Evolutionary conservation across 2,329 filamentous ascomycete genomes (phyloP).

Genomic region (Sphaceloma murrayae): DNA sequence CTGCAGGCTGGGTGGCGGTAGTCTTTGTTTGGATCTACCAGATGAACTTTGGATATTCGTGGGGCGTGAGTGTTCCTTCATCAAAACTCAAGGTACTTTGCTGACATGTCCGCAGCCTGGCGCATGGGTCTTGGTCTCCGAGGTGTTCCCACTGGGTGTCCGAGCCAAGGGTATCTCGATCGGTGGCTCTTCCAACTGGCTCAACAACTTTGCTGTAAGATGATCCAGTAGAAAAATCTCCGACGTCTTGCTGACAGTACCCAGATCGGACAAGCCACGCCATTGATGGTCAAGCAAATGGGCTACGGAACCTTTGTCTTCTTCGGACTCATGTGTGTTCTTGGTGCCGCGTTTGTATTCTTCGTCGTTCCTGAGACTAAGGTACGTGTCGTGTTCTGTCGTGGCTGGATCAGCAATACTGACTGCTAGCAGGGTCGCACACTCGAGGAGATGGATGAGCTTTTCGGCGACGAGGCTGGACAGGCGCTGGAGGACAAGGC

Average conservation of each 20-base stretch:
- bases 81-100: not conserved
- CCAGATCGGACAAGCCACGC: constrained; percentile 37
- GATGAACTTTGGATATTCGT: constrained; percentile 64
- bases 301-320: constrained; percentile 63
- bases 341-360: constrained; percentile 49
- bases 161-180: constrained; percentile 62
- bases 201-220: constrained; percentile 24
- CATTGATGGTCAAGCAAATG: constrained; percentile 55
- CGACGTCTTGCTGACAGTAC: constrained; percentile 9
- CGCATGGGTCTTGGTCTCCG: constrained; percentile 56
- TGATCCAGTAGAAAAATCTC: constrained; percentile 5
- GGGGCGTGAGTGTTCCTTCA: constrained; percentile 40
- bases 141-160: constrained; percentile 63
- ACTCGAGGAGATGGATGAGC: constrained; percentile 46
- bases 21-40: constrained; percentile 65
- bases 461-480: constrained; percentile 26
- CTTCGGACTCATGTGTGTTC: constrained; percentile 55
- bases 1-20: constrained; percentile 59
- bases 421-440: no score
- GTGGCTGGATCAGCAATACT: no score
- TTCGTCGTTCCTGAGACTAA: constrained; percentile 48
- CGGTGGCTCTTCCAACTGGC: constrained; percentile 44
- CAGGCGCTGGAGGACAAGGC: no score
- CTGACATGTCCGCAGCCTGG: constrained; percentile 8
- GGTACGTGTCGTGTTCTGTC: no score